Evolutionary conservation across 208 protist species (phyloP).

Genomic region (Leishmania aethiopica): DNA sequence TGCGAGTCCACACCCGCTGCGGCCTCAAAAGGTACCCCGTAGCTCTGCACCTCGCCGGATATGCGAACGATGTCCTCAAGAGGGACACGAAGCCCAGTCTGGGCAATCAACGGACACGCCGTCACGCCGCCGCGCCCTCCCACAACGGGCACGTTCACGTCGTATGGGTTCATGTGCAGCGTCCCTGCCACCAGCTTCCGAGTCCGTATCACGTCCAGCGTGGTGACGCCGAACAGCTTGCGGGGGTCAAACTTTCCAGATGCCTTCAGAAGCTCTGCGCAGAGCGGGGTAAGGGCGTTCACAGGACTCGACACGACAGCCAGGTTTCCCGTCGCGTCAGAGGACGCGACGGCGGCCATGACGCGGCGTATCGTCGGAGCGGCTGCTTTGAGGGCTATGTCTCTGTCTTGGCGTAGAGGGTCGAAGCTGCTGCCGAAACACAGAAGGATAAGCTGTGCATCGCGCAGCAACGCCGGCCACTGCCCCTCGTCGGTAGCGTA

Average conservation of each 20-base stretch:
- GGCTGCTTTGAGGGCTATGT: slow-evolving; percentile 86
- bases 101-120: slow-evolving; percentile 90
- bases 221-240: slow-evolving; percentile 93
- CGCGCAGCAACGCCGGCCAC: slow-evolving; percentile 66
- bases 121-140: slow-evolving; percentile 93
- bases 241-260: slow-evolving; percentile 77
- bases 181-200: slow-evolving; percentile 59
- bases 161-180: slow-evolving; percentile 75
- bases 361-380: slow-evolving; percentile 74
- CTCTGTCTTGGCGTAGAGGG: slow-evolving; percentile 87
- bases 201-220: slow-evolving; percentile 90
- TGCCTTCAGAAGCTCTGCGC: slow-evolving; percentile 84
- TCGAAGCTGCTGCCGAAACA: slow-evolving; percentile 90
- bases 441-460: slow-evolving; percentile 88
- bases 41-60: slow-evolving; percentile 59
- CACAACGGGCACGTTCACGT: slow-evolving; percentile 91
- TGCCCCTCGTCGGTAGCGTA: slow-evolving; percentile 43
- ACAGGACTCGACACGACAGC: slow-evolving; percentile 93
- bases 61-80: slow-evolving; percentile 62
- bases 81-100: slow-evolving; percentile 68
- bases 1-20: slow-evolving; percentile 6
- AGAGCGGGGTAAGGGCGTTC: slow-evolving; percentile 94
- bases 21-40: slow-evolving; percentile 39
- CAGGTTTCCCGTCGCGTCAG: slow-evolving; percentile 75
- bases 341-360: slow-evolving; percentile 72